A percentile compares a stretch with the other conserved stretches of the same genome.
These are phyloP conservation scores for Plasmopara viticola DNA, from an alignment of 352 stramenopile genomes.

Conservation along the genomic window DNA sequence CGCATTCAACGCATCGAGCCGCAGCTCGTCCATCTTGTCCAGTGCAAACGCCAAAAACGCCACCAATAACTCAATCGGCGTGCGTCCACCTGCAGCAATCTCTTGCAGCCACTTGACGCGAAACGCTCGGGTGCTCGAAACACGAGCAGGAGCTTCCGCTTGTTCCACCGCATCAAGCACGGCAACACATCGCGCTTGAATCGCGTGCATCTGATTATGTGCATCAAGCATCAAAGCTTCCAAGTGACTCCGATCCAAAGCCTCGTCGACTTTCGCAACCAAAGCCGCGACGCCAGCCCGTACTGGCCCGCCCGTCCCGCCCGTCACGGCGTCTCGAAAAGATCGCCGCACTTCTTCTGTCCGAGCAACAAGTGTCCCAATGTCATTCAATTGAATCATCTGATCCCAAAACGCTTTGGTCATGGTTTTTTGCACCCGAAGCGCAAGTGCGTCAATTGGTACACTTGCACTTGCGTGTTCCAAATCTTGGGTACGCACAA, in stretches of 20 bases:
- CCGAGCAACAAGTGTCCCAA: constrained; percentile 34
- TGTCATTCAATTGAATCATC: constrained; percentile 39
- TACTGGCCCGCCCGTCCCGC: constrained; percentile 19
- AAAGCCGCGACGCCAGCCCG: constrained; percentile 19
- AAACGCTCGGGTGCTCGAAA: constrained; percentile 37
- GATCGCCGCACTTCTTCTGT: constrained; percentile 45
- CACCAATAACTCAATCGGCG: constrained; percentile 32
- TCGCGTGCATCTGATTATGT: constrained; percentile 18
- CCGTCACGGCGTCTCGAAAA: constrained; percentile 34
- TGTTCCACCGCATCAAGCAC: constrained; percentile 43
- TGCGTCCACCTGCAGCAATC: constrained; percentile 19
- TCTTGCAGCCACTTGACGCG: constrained; percentile 22
- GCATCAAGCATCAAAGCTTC: constrained; percentile 33
- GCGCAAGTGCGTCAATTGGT: constrained; percentile 24
- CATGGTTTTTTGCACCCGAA: constrained; percentile 47
- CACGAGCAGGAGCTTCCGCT: constrained; percentile 47
- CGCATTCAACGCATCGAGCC: constrained; percentile 50
- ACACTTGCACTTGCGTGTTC: constrained; percentile 18
- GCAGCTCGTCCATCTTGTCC: constrained; percentile 61
- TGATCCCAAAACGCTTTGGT: constrained; percentile 67
- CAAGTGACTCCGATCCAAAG: constrained; percentile 28
- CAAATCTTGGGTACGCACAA: constrained; percentile 25
- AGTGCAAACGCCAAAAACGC: constrained; percentile 62
- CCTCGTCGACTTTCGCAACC: constrained; percentile 32
- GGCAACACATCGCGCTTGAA: constrained; percentile 34